phyloP scores from a whole-genome alignment of 169 alveolate species.

The Eimeria necatrix region DNA sequence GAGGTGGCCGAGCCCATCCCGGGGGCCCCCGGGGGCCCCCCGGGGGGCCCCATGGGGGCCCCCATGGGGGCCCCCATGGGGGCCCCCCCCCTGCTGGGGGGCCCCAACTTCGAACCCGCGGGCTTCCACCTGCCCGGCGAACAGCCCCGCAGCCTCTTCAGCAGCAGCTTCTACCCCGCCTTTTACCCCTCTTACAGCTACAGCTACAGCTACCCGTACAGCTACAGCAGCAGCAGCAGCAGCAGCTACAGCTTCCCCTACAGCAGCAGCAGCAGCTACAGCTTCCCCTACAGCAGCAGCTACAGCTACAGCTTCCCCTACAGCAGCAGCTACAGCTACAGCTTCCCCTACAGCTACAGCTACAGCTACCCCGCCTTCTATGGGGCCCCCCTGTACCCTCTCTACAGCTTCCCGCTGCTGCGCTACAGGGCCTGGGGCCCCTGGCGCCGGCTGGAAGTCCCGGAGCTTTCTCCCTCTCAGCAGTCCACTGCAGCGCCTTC shows the following conservation, averaged over 20 bases:
- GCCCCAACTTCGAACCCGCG: too few species aligned
- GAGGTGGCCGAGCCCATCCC: not conserved
- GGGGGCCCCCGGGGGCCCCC: not conserved
- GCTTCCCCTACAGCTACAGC: not conserved
- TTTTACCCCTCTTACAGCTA: too few species aligned
- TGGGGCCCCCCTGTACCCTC: not conserved
- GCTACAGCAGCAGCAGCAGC: not conserved
- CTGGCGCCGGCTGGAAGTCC: not conserved
- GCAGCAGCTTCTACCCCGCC: too few species aligned
- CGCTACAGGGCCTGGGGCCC: not conserved
- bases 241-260: not conserved
- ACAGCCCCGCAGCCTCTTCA: too few species aligned
- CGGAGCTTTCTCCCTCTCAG: not conserved
- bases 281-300: not conserved
- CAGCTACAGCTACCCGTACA: not conserved
- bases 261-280: not conserved
- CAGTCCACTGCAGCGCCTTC: not conserved
- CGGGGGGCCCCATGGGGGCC: not conserved
- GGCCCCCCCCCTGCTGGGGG: too few species aligned
- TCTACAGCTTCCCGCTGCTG: not conserved
- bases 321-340: too few species aligned
- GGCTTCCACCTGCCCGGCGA: too few species aligned
- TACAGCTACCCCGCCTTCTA: constrained; percentile 22
- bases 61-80: not conserved
- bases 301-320: too few species aligned